Evolutionary conservation across 495 filamentous ascomycete genomes (phyloP).

Genomic region (Amorphotheca resinae): DNA sequence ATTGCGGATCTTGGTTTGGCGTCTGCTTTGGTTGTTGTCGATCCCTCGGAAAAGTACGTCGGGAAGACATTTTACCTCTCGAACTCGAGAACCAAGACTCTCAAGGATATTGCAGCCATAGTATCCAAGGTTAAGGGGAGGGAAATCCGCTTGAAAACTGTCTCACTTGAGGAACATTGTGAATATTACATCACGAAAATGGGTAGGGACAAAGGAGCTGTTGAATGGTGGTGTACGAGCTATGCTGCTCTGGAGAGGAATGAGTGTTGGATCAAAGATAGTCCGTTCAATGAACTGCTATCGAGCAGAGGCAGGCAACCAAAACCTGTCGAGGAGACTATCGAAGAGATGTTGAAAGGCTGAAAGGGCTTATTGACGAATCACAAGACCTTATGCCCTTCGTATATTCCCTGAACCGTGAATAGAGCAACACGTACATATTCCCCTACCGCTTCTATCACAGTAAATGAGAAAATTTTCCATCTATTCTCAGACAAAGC

Average conservation of each 20-base stretch:
- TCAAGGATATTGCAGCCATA: slow-evolving; percentile 25
- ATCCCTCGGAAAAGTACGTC: slow-evolving; percentile 14
- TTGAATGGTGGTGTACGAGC: slow-evolving; percentile 34
- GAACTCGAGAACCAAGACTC: slow-evolving; percentile 19
- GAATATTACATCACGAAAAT: slow-evolving; percentile 26
- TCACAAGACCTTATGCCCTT: no score
- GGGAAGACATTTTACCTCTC: slow-evolving; percentile 29
- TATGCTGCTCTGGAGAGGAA: slow-evolving; percentile 31
- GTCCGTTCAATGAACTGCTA: slow-evolving; percentile 27
- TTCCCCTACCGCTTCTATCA: no score
- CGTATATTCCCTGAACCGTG: no score
- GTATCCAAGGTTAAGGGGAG: slow-evolving; percentile 21
- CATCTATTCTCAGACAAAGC: no score
- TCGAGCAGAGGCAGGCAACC: slow-evolving; percentile 23
- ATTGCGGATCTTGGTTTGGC: slow-evolving; percentile 33
- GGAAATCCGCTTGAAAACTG: slow-evolving; percentile 14
- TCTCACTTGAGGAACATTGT: slow-evolving; percentile 27
- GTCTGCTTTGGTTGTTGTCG: slow-evolving; percentile 12
- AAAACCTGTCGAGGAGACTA: slow-evolving; percentile 23
- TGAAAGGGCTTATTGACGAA: no score
- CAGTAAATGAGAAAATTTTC: no score
- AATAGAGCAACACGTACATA: no score
- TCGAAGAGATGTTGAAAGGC: slow-evolving; percentile 20
- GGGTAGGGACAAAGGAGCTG: slow-evolving; percentile 22
- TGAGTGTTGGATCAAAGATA: slow-evolving; percentile 31